Conservation (phyloP, 2,329 filamentous ascomycete genomes). For the Penicillium nordicum region DNA sequence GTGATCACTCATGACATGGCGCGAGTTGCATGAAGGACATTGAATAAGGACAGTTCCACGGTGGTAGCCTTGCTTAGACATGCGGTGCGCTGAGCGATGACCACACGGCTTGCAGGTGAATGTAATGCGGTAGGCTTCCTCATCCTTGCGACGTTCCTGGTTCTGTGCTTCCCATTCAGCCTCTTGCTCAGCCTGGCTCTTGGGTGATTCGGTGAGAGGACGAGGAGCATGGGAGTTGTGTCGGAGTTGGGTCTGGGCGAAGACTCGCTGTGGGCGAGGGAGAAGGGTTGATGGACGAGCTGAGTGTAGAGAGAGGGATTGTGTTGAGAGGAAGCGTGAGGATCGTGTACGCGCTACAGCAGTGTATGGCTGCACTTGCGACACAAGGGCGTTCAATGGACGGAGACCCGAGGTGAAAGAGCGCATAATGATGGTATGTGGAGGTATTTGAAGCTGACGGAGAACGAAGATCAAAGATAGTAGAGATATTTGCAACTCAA, state of each 20-base stretch:
- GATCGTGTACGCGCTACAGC: conserved; percentile 14
- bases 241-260: conserved; percentile 16
- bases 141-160: conserved; percentile 36
- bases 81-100: conserved; percentile 72
- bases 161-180: conserved; percentile 35
- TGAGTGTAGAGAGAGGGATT: conserved; percentile 6
- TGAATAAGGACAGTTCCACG: conserved; percentile 82
- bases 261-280: conserved; percentile 3
- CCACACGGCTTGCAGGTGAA: conserved; percentile 91
- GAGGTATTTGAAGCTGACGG: neutral
- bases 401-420: conserved; percentile 24
- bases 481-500: neutral
- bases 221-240: conserved; percentile 32
- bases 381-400: conserved; percentile 13
- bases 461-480: neutral
- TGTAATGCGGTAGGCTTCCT: conserved; percentile 77
- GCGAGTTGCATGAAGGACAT: conserved; percentile 79
- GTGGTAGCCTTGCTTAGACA: conserved; percentile 95
- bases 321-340: conserved; percentile 22
- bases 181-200: conserved; percentile 25
- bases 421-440: conserved; percentile 12
- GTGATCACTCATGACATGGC: conserved; percentile 91
- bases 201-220: conserved; percentile 35
- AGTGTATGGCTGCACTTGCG: conserved; percentile 15
- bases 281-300: conserved; percentile 1